Conservation (phyloP, 176 grass and related monocot species). For the Triticum urartu region DNA sequence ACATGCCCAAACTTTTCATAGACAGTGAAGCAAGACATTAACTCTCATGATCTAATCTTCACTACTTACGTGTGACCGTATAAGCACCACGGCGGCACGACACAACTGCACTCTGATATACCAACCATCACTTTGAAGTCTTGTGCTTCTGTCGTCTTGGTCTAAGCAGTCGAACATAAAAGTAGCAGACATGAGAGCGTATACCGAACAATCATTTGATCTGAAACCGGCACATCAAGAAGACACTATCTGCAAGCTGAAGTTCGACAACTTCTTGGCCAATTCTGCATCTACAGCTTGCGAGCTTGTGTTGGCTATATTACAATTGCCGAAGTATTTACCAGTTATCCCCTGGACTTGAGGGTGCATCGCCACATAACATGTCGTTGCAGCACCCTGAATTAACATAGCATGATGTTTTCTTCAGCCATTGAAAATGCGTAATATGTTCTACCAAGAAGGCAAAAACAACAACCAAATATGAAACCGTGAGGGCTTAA, state of each 20-base stretch:
- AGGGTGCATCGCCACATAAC: conserved; percentile 72
- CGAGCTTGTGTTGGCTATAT: conserved; percentile 38
- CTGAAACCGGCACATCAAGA: conserved; percentile 7
- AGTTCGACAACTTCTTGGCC: conserved; percentile 66
- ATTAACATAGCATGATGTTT: neutral
- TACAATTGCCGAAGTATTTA: conserved; percentile 44
- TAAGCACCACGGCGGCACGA: no score
- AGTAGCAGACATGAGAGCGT: no score
- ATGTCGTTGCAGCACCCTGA: conserved; percentile 78
- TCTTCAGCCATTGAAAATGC: neutral
- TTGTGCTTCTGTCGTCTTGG: no score
- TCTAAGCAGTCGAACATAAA: no score
- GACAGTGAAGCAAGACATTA: no score
- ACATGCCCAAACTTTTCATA: no score
- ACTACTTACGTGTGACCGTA: no score
- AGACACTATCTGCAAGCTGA: conserved; percentile 34
- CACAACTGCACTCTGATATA: no score
- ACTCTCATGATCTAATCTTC: no score
- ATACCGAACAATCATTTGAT: neutral
- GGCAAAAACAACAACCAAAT: neutral
- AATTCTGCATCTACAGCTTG: conserved; percentile 56
- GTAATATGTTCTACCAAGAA: neutral
- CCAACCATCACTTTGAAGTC: no score
- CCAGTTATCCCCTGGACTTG: conserved; percentile 23
- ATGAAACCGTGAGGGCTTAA: neutral